Conservation (phyloP, 2,329 filamentous ascomycete species). For the Trichoderma cornu-damae region DNA sequence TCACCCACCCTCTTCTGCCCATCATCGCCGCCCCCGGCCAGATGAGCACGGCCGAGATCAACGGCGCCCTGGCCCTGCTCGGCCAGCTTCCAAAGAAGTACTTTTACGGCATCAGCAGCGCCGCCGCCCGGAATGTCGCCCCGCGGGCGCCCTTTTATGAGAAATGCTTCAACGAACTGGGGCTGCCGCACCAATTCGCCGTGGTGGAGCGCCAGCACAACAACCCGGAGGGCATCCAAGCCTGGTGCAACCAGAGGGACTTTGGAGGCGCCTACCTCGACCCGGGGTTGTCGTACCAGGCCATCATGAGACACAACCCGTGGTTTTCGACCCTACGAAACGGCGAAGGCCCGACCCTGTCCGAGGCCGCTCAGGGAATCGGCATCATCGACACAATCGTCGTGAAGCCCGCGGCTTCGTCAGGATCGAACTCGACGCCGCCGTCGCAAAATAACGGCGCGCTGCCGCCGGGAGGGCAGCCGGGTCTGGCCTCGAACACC, state of each 20-base stretch:
- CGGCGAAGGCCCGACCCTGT: slow-evolving; percentile 54
- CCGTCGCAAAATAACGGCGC: slow-evolving; percentile 36
- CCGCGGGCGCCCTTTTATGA: slow-evolving; percentile 81
- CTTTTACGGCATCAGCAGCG: slow-evolving; percentile 73
- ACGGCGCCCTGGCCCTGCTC: slow-evolving; percentile 69
- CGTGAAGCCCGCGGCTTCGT: slow-evolving; percentile 45
- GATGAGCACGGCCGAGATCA: slow-evolving; percentile 80
- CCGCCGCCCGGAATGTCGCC: slow-evolving; percentile 56
- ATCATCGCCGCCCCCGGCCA: slow-evolving; percentile 83
- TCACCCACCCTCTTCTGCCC: slow-evolving; percentile 78
- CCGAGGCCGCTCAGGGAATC: slow-evolving; percentile 71
- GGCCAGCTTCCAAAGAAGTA: slow-evolving; percentile 74
- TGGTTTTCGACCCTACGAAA: slow-evolving; percentile 49
- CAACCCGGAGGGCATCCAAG: slow-evolving; percentile 61
- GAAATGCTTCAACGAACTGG: slow-evolving; percentile 75
- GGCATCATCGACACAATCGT: slow-evolving; percentile 80
- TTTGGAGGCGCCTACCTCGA: slow-evolving; percentile 82
- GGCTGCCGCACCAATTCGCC: slow-evolving; percentile 76
- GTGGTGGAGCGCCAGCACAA: slow-evolving; percentile 66
- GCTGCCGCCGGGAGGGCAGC: slow-evolving; percentile 24
- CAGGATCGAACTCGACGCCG: slow-evolving; percentile 41
- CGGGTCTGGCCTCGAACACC: slow-evolving; percentile 44
- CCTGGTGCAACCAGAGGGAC: slow-evolving; percentile 64
- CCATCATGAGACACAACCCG: slow-evolving; percentile 52
- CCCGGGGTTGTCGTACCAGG: slow-evolving; percentile 59